Conservation (phyloP, 192 early-diverging fungal species). For the Backusella tuberculispora region DNA sequence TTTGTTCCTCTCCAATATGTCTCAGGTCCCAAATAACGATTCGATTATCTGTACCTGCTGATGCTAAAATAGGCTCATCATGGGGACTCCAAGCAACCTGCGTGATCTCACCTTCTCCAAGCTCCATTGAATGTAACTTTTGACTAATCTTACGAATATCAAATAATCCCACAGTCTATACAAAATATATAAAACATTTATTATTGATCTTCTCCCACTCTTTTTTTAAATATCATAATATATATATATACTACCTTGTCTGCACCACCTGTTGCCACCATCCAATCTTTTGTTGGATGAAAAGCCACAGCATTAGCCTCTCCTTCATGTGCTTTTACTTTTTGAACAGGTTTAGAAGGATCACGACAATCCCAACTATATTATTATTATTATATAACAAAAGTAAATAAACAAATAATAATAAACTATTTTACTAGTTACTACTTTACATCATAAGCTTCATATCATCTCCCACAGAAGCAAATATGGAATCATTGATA, state of each 20-base stretch:
- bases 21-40: conserved; percentile 96
- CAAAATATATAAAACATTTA: not conserved
- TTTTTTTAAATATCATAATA: not conserved
- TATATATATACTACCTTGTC: conserved; percentile 67
- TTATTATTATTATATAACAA: not conserved
- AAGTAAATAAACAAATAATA: not conserved
- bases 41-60: conserved; percentile 86
- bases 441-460: conserved; percentile 78
- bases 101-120: conserved; percentile 90
- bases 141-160: conserved; percentile 91
- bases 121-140: conserved; percentile 86
- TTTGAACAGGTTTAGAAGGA: conserved; percentile 64
- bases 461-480: conserved; percentile 95
- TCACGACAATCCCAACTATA: conserved; percentile 92
- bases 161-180: conserved; percentile 88
- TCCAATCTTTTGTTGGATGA: conserved; percentile 85
- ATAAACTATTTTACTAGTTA: not conserved
- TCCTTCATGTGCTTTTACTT: conserved; percentile 87
- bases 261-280: conserved; percentile 92
- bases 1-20: conserved; percentile 96
- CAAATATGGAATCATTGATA: conserved; percentile 85
- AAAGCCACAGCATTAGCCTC: conserved; percentile 97
- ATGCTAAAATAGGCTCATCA: conserved; percentile 89
- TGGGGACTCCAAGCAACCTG: conserved; percentile 94
- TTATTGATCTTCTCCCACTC: not conserved